A percentile compares a stretch with the other conserved stretches of the same genome.
Evolutionary conservation across 2,329 filamentous ascomycete genomes (phyloP).

Genomic region (Sporothrix schenckii): DNA sequence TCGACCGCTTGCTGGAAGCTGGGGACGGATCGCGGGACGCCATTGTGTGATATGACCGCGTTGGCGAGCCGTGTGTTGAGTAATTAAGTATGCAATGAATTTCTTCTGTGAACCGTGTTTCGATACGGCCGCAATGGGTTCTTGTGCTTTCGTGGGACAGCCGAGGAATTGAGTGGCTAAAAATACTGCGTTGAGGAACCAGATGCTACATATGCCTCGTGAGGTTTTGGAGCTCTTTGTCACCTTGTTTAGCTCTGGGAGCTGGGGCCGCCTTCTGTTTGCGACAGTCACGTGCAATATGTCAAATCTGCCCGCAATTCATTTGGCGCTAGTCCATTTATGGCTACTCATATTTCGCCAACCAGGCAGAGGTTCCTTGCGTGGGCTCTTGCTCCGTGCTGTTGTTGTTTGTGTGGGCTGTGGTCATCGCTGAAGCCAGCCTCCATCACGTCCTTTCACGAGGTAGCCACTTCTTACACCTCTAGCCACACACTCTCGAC

Average conservation of each 20-base stretch:
- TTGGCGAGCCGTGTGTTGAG: not conserved
- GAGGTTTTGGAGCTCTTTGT: conserved; percentile 22
- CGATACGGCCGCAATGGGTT: not conserved
- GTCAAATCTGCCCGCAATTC: no score
- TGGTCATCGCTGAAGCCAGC: conserved; percentile 18
- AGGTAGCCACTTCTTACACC: not conserved
- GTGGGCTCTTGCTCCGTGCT: conserved; percentile 30
- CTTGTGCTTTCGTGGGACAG: not conserved
- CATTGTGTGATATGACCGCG: conserved; percentile 17
- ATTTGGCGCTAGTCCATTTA: not conserved
- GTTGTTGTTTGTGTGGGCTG: conserved; percentile 14
- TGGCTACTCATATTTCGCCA: not conserved
- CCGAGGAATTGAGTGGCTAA: not conserved
- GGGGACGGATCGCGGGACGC: conserved; percentile 24
- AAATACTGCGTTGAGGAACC: not conserved
- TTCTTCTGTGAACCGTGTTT: not conserved
- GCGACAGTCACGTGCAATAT: conserved; percentile 25
- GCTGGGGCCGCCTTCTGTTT: conserved; percentile 21
- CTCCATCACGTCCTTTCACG: conserved; percentile 6
- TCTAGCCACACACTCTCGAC: not conserved
- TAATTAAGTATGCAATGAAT: not conserved
- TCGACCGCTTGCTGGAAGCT: conserved; percentile 27
- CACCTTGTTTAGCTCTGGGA: not conserved
- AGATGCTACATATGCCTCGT: not conserved
- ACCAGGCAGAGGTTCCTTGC: conserved; percentile 33